Conservation (phyloP, 768 basidiomycete species). For the Albatrellus ellisii region DNA sequence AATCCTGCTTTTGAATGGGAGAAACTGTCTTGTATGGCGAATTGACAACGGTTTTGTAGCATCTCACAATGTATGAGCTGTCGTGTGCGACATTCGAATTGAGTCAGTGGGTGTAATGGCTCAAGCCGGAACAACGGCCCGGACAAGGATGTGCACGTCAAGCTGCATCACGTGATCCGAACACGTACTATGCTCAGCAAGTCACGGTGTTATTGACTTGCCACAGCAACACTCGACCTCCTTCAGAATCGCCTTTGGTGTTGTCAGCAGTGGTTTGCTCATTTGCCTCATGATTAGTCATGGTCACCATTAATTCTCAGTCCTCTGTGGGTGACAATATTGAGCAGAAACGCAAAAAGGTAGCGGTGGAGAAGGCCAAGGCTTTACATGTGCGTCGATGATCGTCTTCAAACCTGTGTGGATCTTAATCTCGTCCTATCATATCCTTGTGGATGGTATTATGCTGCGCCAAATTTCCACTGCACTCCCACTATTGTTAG, state of each 20-base stretch:
- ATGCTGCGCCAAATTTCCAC: neutral
- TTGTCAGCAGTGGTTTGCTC: neutral
- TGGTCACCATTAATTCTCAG: conserved; percentile 6
- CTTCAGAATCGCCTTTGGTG: neutral
- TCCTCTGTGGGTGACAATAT: neutral
- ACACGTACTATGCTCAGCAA: conserved; percentile 9
- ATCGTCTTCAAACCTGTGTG: neutral
- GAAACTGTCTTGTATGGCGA: too few relatives aligned
- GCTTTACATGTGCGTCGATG: conserved; percentile 37
- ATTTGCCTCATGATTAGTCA: neutral
- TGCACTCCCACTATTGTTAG: conserved; percentile 20
- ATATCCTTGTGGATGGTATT: neutral
- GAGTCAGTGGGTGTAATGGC: too few relatives aligned
- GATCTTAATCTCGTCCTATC: neutral
- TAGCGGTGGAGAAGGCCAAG: conserved; percentile 39
- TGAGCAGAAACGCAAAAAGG: conserved; percentile 28
- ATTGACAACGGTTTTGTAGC: too few relatives aligned
- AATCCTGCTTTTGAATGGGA: too few relatives aligned
- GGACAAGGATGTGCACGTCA: too few relatives aligned
- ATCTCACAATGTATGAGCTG: too few relatives aligned
- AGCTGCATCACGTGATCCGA: conserved; percentile 12
- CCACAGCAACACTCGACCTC: neutral
- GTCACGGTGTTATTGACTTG: neutral
- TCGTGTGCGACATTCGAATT: too few relatives aligned
- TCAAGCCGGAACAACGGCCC: too few relatives aligned